Conservation (phyloP, 495 filamentous ascomycete genomes). For the Penicillium egyptiacum region DNA sequence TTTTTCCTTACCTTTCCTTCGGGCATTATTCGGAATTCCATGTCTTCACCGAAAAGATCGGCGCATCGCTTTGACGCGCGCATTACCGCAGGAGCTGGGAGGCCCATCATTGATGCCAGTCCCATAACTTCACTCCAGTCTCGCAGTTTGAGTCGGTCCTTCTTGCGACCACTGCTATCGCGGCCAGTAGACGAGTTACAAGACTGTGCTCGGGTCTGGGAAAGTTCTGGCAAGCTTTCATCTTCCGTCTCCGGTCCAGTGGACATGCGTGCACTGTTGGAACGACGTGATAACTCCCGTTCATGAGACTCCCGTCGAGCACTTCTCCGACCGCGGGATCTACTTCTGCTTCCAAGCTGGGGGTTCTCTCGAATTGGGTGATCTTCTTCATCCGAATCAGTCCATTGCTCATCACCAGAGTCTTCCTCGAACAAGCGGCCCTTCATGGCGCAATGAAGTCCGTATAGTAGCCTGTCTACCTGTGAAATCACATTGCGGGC, state of each 20-base stretch:
- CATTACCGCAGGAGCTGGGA: conserved; percentile 58
- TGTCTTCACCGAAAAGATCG: conserved; percentile 65
- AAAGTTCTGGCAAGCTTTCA: conserved; percentile 17
- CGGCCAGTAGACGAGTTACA: background rate
- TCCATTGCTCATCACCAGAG: conserved; percentile 23
- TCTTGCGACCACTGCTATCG: background rate
- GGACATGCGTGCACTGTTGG: conserved; percentile 9
- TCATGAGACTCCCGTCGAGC: conserved; percentile 12
- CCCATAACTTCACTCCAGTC: conserved; percentile 84
- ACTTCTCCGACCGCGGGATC: conserved; percentile 35
- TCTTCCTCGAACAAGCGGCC: conserved; percentile 36
- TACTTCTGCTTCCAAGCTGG: conserved; percentile 22
- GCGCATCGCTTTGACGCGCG: conserved; percentile 69
- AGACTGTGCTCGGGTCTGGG: conserved; percentile 23
- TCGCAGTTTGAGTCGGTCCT: conserved; percentile 46
- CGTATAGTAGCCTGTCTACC: conserved; percentile 63
- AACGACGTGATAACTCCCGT: conserved; percentile 14
- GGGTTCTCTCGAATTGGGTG: conserved; percentile 7
- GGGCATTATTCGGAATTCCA: conserved; percentile 56
- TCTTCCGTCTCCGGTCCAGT: conserved; percentile 3
- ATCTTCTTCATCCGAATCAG: conserved; percentile 23
- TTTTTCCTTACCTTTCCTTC: conserved; percentile 39
- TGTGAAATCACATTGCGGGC: conserved; percentile 62
- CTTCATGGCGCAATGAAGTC: conserved; percentile 63
- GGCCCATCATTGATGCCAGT: conserved; percentile 68